Base-by-base conservation (phyloP, 768 basidiomycete genomes). In the Kondoa malvinella region DNA sequence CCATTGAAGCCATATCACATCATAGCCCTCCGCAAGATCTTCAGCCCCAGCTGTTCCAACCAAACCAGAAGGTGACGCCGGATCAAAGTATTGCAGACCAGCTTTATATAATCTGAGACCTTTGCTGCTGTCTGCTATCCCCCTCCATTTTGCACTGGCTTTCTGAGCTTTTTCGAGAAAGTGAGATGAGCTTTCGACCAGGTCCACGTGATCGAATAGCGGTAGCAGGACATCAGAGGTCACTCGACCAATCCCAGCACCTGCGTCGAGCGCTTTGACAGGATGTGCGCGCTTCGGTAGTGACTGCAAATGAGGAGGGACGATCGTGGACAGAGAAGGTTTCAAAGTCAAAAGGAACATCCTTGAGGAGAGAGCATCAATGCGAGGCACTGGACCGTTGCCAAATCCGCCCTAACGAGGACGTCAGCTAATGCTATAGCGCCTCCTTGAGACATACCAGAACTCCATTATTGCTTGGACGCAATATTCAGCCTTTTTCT, bases 1-100 rank as follows among this genome's bases (percentile, higher is more conserved):
- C 94, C 94, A 97, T 76, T 99, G 94, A 73, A 89, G 89, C 92
- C 89, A 92, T 67, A 94, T 82, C 65, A 92, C 83, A 77, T 99
- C 94, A 77, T 91, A 96, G 0, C 83, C 83, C 25, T 80, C 77
- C 79, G 75, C 34, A 83, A 62, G n/a, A 65, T 14, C 4, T 62
- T 68, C 65, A 62, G 71, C 71, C 25, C 69, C 71, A 25, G 67
- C 64, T 65, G 67, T 59, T 61, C 69, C 57, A 63, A 72, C 66
- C 74, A 72, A 33, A 25, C 25, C 17, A 27, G 66, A 33, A 1
- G 83, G 81, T 15, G 77, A 78, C 3, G 80, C 76, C 8, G 91
- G 92, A 73, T 94, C 86, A 69, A 91, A 86, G 30, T 81, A 79
- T 77, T 96, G 92, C 31, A 96, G 79, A 0, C 89, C 85, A 0